A percentile compares a stretch with the other conserved stretches of the same genome.
Conservation (phyloP, 208 protist genomes). For the Leishmania martiniquensis region DNA sequence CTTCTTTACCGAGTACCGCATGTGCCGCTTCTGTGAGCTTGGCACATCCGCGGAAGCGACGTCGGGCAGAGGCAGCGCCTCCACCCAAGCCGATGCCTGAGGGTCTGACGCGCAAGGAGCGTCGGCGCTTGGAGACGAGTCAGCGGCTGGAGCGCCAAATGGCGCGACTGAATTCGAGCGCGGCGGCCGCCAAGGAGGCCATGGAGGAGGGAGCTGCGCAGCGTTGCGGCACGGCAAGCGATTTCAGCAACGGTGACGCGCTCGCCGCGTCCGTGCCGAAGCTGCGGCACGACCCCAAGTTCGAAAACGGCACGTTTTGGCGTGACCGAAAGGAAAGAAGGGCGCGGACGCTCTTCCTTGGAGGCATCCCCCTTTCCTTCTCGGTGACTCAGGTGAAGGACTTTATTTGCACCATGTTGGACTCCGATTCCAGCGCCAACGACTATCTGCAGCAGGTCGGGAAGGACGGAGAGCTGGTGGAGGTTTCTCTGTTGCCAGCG, state of each 20-base stretch:
- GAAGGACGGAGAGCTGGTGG: conserved; percentile 35
- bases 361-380: conserved; percentile 68
- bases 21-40: not conserved
- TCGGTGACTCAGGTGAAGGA: conserved; percentile 58
- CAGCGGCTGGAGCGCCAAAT: conserved; percentile 67
- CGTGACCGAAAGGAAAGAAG: conserved; percentile 75
- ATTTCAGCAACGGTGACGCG: not conserved
- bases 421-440: conserved; percentile 34
- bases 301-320: conserved; percentile 88
- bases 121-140: conserved; percentile 53
- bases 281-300: conserved; percentile 83
- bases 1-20: not conserved
- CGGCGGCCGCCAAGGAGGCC: conserved; percentile 12
- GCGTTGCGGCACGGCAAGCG: not conserved
- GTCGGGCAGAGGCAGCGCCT: conserved; percentile 12
- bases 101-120: conserved; percentile 67
- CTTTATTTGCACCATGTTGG: conserved; percentile 64
- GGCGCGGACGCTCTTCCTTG: conserved; percentile 83
- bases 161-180: conserved; percentile 35
- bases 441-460: conserved; percentile 38
- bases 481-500: conserved; percentile 72
- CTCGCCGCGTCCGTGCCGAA: conserved; percentile 10
- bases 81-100: conserved; percentile 23
- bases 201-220: conserved; percentile 18
- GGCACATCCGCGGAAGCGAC: conserved; percentile 11